A percentile compares a stretch with the other conserved stretches of the same genome.
Evolutionary conservation across 345 rosid species (phyloP).

Genomic region (Pistacia integerrima): DNA sequence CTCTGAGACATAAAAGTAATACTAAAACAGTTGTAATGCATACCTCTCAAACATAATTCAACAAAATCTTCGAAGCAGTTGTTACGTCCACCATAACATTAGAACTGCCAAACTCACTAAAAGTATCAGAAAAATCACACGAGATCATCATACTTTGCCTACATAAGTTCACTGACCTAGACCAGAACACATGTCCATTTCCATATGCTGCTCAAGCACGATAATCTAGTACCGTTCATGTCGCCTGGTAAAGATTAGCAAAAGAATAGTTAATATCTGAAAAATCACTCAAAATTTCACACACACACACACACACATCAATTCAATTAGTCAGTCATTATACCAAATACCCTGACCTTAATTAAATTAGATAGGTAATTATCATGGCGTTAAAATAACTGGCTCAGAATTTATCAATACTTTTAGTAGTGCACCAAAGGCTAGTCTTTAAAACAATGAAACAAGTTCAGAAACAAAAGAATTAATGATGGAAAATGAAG

Average conservation of each 20-base stretch:
- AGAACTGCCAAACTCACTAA: slow-evolving; percentile 24
- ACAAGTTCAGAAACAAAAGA: too few species aligned
- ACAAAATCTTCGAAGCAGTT: slow-evolving; percentile 20
- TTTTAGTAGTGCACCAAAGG: background rate
- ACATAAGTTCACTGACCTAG: slow-evolving; percentile 22
- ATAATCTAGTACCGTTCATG: slow-evolving; percentile 44
- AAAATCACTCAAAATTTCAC: background rate
- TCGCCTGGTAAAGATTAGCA: slow-evolving; percentile 39
- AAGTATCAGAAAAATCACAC: slow-evolving; percentile 18
- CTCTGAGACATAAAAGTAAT: slow-evolving; percentile 1
- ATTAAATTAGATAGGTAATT: background rate
- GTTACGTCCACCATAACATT: slow-evolving; percentile 14
- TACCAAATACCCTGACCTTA: slow-evolving; percentile 6
- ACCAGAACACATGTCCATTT: slow-evolving; percentile 7
- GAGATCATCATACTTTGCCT: slow-evolving; percentile 20
- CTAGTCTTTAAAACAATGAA: background rate
- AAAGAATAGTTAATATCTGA: background rate
- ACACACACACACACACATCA: background rate
- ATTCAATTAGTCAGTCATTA: background rate
- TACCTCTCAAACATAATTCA: slow-evolving; percentile 27
- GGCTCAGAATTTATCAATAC: background rate
- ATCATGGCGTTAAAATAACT: background rate
- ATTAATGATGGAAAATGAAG: too few species aligned
- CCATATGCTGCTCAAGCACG: slow-evolving; percentile 9
- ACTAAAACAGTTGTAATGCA: slow-evolving; percentile 12